Evolutionary conservation across 2,329 filamentous ascomycete genomes (phyloP).

Genomic region (Parastagonospora avenae): DNA sequence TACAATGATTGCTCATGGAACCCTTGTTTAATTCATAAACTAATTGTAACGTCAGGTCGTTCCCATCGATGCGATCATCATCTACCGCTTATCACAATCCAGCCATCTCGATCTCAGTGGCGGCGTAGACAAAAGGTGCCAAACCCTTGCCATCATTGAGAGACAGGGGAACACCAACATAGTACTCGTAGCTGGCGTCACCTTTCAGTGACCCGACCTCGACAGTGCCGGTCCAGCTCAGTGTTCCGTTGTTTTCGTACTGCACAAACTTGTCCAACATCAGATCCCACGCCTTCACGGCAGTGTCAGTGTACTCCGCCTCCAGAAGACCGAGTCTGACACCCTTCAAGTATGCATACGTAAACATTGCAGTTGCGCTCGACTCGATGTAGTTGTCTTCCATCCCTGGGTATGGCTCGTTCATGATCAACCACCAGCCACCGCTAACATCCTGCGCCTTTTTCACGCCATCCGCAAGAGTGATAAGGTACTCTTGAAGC

Average conservation of each 20-base stretch:
- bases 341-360: constrained; percentile 44
- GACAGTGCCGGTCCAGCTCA: constrained; percentile 60
- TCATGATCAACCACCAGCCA: constrained; percentile 66
- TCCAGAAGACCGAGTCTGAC: constrained; percentile 39
- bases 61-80: background rate
- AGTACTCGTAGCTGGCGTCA: constrained; percentile 57
- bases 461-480: constrained; percentile 51
- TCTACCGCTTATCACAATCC: constrained; percentile 3
- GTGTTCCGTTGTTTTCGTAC: constrained; percentile 52
- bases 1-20: no score
- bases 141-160: constrained; percentile 50
- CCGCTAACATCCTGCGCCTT: constrained; percentile 52
- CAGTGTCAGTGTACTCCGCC: constrained; percentile 45
- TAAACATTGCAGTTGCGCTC: constrained; percentile 61
- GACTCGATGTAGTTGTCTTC: constrained; percentile 66
- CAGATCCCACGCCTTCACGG: constrained; percentile 52
- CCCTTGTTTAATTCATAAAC: background rate
- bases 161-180: constrained; percentile 40
- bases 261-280: constrained; percentile 55
- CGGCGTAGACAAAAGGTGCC: constrained; percentile 49
- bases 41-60: background rate
- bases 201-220: constrained; percentile 58
- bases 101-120: constrained; percentile 36
- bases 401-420: constrained; percentile 50
- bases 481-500: constrained; percentile 48